Base-by-base conservation (phyloP, 2,329 filamentous ascomycete species). In the Fusarium incarnatum region DNA sequence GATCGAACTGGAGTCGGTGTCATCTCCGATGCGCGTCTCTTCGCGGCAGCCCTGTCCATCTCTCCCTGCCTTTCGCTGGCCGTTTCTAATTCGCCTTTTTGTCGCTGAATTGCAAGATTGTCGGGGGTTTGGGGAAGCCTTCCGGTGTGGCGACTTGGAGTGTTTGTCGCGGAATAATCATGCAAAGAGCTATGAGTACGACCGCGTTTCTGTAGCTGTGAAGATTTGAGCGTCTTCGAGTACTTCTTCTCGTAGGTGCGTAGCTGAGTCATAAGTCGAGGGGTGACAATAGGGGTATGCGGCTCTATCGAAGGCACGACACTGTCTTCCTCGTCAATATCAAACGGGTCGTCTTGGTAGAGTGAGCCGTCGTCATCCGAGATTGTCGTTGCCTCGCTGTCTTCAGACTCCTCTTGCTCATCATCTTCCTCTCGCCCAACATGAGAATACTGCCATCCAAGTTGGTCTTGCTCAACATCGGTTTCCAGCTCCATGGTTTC, bases 171-270 rank as follows among this genome's bases (percentile, higher is more conserved):
- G 8, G 22, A 6, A 25, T 15, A 2, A 15, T 28, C 0, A 2
- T 45, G 20, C 9, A 57, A 30, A 10, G 28, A 40, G n/a, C 9
- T 32, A 27, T 56, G 4, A 2, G 25, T 30, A 2, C 20, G 20
- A 3, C 2, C 1, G 3, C 30, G 20, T 5, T 10, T 5, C 5
- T 64, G 4, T 1, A 0, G 1, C 22, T 30, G 16, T 1, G 37
- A 18, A 1, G 15, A 2, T 28, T 2, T 22, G 0, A 45, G 0
- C 3, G 0, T 20, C 1, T 46, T n/a, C 8, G 10, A 0, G 18
- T 25, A 58, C 5, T 5, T 30, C 12, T 25, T 8, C 7, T 58
- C 52, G 0, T 58, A 64, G 4, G 2, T 3, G 0, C 8, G 20
- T 2, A 64, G 40, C 2, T 64, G 37, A 0, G 5, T 4, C 45